These are phyloP conservation scores for Agapanthus africanus DNA, from an alignment of 106 monocot genomes.

Conservation along the genomic window DNA sequence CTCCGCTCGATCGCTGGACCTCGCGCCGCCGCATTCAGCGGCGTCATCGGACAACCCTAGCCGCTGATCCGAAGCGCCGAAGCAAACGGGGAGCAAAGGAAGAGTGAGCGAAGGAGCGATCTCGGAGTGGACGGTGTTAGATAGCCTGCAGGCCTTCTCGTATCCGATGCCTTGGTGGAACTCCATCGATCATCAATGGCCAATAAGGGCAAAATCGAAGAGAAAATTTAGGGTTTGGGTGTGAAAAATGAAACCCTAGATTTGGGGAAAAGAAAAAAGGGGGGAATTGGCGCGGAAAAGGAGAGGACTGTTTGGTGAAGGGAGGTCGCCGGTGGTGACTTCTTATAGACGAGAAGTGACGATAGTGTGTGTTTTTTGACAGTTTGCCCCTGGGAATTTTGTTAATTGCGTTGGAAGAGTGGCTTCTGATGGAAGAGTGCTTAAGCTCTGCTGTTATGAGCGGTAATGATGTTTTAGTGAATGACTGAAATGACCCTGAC, in stretches of 20 bases:
- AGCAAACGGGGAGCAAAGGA: slow-evolving; percentile 59
- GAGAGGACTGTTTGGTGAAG: not conserved
- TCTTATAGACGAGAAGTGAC: no score
- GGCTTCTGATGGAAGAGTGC: no score
- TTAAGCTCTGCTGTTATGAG: no score
- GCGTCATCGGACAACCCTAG: slow-evolving; percentile 41
- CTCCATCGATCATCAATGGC: slow-evolving; percentile 23
- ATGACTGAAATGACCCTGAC: no score
- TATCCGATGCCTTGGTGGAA: slow-evolving; percentile 39
- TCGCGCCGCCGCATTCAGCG: not conserved
- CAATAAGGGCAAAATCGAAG: slow-evolving; percentile 1
- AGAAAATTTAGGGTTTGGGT: slow-evolving; percentile 10
- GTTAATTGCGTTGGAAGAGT: no score
- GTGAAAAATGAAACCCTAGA: slow-evolving; percentile 12
- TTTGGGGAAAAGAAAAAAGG: slow-evolving; percentile 1
- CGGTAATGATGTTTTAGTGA: no score
- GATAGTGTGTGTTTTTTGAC: no score
- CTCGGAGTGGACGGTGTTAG: slow-evolving; percentile 71
- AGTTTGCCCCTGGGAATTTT: no score
- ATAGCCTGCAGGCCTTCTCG: slow-evolving; percentile 71
- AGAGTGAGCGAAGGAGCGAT: slow-evolving; percentile 65
- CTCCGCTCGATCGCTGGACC: slow-evolving; percentile 31
- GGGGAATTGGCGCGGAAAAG: slow-evolving; percentile 11
- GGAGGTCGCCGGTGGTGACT: no score
- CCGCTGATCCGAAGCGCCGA: slow-evolving; percentile 42